Evolutionary conservation across 768 basidiomycete genomes (phyloP).

Genomic region (Mycena alexandri): DNA sequence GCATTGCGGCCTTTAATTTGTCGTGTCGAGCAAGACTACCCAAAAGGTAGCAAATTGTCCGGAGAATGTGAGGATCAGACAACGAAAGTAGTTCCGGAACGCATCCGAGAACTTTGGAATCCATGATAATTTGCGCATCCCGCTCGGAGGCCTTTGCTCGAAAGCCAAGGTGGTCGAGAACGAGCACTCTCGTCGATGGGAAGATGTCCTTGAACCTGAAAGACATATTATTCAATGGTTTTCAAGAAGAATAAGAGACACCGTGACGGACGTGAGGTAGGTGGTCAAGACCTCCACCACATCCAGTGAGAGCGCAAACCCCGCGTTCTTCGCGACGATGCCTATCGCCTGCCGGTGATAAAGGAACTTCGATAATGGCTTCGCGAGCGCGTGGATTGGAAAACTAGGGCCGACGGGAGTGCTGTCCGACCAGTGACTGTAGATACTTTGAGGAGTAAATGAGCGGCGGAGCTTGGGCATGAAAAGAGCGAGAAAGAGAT

Average conservation of each 20-base stretch:
- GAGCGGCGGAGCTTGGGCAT: too few species aligned
- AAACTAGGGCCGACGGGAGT: not conserved
- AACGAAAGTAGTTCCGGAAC: not conserved
- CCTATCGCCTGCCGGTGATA: conserved; percentile 2
- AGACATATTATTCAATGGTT: not conserved
- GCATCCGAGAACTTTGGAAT: not conserved
- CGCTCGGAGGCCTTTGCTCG: not conserved
- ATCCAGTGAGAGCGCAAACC: not conserved
- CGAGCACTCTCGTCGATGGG: not conserved
- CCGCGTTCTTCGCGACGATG: not conserved
- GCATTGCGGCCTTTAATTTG: too few species aligned
- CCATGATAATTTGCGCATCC: not conserved
- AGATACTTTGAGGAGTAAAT: conserved; percentile 5
- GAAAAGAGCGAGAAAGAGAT: too few species aligned
- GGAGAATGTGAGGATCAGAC: not conserved
- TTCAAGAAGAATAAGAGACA: not conserved
- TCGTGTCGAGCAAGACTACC: too few species aligned
- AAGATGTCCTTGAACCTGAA: not conserved
- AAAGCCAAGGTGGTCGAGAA: not conserved
- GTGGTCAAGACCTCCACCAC: not conserved
- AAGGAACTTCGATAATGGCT: not conserved
- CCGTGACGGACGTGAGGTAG: not conserved
- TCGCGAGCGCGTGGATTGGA: not conserved
- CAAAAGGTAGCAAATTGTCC: too few species aligned
- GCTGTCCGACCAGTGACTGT: conserved; percentile 9